Evolutionary conservation across 331 rosid species (phyloP).

Genomic region (Ulmus americana): DNA sequence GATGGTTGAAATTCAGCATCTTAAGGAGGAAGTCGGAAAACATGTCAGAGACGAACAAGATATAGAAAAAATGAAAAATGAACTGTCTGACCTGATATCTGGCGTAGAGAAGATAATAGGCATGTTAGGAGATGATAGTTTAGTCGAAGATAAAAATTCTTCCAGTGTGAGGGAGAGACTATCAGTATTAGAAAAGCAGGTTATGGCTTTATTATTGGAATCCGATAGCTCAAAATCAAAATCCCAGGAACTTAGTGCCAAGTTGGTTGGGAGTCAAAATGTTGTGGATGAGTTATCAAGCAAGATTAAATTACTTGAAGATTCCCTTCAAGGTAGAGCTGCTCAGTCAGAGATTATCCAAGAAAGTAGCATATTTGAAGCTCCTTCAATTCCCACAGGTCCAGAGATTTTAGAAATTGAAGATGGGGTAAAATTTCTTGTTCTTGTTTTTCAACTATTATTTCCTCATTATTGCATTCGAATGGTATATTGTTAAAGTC

Average conservation of each 20-base stretch:
- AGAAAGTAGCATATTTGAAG: constrained; percentile 74
- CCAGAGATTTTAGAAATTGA: constrained; percentile 93
- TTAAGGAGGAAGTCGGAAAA: constrained; percentile 53
- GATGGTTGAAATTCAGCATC: constrained; percentile 51
- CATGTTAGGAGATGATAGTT: constrained; percentile 43
- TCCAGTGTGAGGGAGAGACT: constrained; percentile 49
- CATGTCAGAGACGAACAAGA: constrained; percentile 41
- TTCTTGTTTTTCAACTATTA: constrained; percentile 15
- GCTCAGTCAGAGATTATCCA: constrained; percentile 58
- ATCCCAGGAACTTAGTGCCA: constrained; percentile 59
- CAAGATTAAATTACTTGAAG: constrained; percentile 66
- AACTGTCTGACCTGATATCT: constrained; percentile 46
- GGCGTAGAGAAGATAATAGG: constrained; percentile 53
- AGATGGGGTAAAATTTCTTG: constrained; percentile 50
- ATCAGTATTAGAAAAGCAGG: constrained; percentile 54
- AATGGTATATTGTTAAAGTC: background rate
- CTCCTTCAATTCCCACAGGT: constrained; percentile 50
- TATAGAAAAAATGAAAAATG: constrained; percentile 49
- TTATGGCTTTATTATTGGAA: constrained; percentile 46
- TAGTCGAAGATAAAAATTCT: constrained; percentile 47
- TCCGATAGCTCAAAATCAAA: constrained; percentile 64
- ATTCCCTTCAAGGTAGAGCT: constrained; percentile 44
- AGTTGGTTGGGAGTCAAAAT: constrained; percentile 64
- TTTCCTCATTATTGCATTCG: constrained; percentile 15
- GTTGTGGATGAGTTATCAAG: constrained; percentile 58